Percentiles rank a stretch among this genome's conserved stretches.
Evolutionary conservation across 129 eudicot species (phyloP).

Genomic region (Kitagawia praeruptora): DNA sequence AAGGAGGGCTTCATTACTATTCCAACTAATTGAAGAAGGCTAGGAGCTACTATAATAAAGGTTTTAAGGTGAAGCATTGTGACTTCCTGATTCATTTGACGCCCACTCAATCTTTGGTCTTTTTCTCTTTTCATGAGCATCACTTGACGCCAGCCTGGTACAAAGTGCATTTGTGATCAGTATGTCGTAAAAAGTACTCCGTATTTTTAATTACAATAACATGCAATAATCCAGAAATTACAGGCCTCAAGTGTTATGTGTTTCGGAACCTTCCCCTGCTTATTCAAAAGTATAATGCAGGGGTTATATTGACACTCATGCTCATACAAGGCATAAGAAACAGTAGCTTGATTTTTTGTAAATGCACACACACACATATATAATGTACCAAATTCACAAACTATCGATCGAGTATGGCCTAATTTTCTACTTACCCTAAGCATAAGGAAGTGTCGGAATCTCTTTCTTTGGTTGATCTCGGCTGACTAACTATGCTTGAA

Average conservation of each 20-base stretch:
- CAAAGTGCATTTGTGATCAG: not conserved
- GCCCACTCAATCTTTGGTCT: conserved; percentile 4
- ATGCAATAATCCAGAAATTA: not conserved
- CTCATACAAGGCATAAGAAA: not conserved
- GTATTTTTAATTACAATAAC: not conserved
- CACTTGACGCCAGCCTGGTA: not conserved
- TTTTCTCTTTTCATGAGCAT: not conserved
- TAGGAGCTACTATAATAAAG: not conserved
- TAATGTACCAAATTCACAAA: too few relatives aligned
- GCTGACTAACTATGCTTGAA: conserved; percentile 27
- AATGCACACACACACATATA: too few relatives aligned
- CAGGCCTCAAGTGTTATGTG: not conserved
- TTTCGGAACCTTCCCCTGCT: not conserved
- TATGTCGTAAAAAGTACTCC: not conserved
- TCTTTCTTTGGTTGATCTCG: conserved; percentile 32
- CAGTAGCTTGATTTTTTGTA: too few relatives aligned
- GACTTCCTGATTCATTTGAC: conserved; percentile 3
- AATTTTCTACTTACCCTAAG: conserved; percentile 44
- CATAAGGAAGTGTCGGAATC: conserved; percentile 62
- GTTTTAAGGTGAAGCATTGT: not conserved
- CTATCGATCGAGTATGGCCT: not conserved
- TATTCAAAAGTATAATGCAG: not conserved
- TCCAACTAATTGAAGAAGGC: not conserved
- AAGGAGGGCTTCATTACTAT: not conserved
- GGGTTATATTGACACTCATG: not conserved